phyloP scores from a whole-genome alignment of 78 protist species.

The Guillardia theta region DNA sequence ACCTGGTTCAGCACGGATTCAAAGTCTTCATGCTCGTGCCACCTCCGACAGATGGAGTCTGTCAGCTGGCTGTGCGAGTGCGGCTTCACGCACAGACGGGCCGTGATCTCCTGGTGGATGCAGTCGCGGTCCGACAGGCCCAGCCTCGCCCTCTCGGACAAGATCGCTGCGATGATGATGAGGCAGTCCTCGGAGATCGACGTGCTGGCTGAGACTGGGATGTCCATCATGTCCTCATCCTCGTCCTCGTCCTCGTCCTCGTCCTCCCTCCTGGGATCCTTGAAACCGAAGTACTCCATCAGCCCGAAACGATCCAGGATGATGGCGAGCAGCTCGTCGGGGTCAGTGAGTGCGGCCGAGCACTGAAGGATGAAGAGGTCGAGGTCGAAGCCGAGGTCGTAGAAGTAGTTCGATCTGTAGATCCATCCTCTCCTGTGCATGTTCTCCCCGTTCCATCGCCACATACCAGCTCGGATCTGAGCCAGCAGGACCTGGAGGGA shows the following conservation, averaged over 20 bases:
- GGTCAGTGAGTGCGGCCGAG: not conserved
- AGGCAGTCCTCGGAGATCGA: not conserved
- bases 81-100: slow-evolving; percentile 8
- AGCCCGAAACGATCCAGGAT: not conserved
- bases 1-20: not conserved
- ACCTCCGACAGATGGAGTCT: not conserved
- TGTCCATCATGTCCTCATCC: not conserved
- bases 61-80: not conserved
- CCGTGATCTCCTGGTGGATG: not conserved
- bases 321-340: not conserved
- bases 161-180: not conserved
- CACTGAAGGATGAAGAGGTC: not conserved
- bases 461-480: not conserved
- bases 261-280: not conserved
- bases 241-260: not conserved
- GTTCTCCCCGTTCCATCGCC: slow-evolving; percentile 9
- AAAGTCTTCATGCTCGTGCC: not conserved
- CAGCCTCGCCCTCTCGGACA: not conserved
- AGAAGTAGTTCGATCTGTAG: not conserved
- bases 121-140: slow-evolving; percentile 1
- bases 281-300: not conserved
- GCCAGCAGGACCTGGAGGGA: not conserved
- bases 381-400: slow-evolving; percentile 12
- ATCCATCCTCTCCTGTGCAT: not conserved
- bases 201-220: not conserved